Evolutionary conservation across 108 stramenopile species (phyloP), one percentile per base, ranked within the genome.

Genomic region (Craspedostauros australis): DNA sequence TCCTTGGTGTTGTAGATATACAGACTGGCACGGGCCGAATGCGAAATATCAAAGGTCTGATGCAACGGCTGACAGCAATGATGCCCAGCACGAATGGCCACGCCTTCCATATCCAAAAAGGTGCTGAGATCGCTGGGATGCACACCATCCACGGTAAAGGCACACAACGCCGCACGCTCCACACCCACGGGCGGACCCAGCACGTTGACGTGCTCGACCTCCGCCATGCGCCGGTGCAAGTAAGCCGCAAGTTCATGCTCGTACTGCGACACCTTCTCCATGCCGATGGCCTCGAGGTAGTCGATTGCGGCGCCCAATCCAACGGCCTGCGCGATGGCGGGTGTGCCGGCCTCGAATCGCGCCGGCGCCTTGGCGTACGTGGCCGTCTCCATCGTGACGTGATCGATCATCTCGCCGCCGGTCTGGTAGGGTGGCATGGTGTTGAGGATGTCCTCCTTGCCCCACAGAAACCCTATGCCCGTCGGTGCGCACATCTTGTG

Each of bases 401-500:
- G 68, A 43, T 92, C 92, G 61, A 96, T 96, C 95, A 96, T 96
- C 61, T 96, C 95, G 22, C 95, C 95, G n/a, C 86, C 93, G 11
- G 93, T 91, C 65, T 79, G 80, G 69, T 72, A 96, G 1, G 96
- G 96, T 22, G 83, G 70, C 93, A 97, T 90, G n/a, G 46, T 50
- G 46, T 88, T 83, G 38, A 95, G 59, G 34, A 94, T 28, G 0
- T 67, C 68, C 56, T 86, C 80, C 38, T 50, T 65, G 0, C 84
- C 93, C 90, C 90, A 97, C 0, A 99, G 77, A 45, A 94, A 90
- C 1, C 95, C 97, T 56, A 98, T 89, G 2, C 99, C 99, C 28
- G 96, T 98, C 5, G 99, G 97, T 5, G 91, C 97, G 45, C 95
- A 95, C 76, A 96, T 93, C 77, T 99, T 99, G 65, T 99, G 99